These are phyloP conservation scores for Anisogramma anomala DNA, from an alignment of 2,329 filamentous ascomycete genomes.

Conservation along the genomic window DNA sequence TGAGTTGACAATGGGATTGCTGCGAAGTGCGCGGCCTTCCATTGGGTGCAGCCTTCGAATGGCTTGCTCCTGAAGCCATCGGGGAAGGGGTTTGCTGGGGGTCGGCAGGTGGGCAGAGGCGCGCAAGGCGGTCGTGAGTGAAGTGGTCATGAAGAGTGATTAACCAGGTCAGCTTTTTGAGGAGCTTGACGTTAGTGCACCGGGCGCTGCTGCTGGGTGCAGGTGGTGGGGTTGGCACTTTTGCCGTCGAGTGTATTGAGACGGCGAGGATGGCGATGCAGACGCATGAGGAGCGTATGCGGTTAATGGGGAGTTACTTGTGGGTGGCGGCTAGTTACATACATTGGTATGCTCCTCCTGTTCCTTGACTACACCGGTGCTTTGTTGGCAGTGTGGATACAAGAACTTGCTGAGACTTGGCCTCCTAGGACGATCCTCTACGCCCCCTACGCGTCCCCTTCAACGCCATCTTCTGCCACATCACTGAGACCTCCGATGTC, in stretches of 20 bases:
- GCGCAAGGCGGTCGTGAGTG: slow-evolving; percentile 29
- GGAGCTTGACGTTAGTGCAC: slow-evolving; percentile 40
- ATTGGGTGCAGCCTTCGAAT: too few species aligned
- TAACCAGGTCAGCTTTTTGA: slow-evolving; percentile 38
- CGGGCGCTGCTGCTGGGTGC: slow-evolving; percentile 36
- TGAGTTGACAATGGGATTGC: too few species aligned
- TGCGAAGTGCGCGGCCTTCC: too few species aligned
- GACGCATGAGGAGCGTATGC: slow-evolving; percentile 34
- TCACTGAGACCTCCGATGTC: slow-evolving; percentile 41
- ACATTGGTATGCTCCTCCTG: slow-evolving; percentile 32
- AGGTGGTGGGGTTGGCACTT: slow-evolving; percentile 28
- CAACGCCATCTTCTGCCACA: slow-evolving; percentile 47
- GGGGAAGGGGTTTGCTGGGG: too few species aligned
- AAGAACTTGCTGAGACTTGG: neutral
- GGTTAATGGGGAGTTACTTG: slow-evolving; percentile 28
- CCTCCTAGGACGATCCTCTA: slow-evolving; percentile 38
- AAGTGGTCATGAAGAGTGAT: slow-evolving; percentile 34
- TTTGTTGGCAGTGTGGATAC: neutral
- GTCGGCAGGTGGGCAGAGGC: slow-evolving; percentile 17
- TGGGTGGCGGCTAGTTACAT: slow-evolving; percentile 36
- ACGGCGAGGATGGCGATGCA: slow-evolving; percentile 37
- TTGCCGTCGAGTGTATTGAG: slow-evolving; percentile 37
- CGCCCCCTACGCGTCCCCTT: slow-evolving; percentile 47
- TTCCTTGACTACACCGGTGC: slow-evolving; percentile 12
- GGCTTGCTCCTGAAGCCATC: too few species aligned